Evolutionary conservation across 2,329 filamentous ascomycete species (phyloP).

Genomic region (Rhexocercosporidium sp.): DNA sequence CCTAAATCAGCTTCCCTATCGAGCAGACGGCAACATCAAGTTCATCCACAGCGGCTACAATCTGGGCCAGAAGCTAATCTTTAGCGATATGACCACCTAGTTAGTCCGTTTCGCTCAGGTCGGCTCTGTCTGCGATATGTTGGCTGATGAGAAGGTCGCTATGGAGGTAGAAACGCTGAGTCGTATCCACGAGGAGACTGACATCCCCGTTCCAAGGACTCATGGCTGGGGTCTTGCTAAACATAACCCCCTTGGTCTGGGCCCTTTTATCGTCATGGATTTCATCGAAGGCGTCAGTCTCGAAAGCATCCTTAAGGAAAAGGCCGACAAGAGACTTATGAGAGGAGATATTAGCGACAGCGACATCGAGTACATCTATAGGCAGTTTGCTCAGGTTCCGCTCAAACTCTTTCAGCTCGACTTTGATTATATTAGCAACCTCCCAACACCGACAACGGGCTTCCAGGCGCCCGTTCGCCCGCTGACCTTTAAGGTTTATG

Average conservation of each 20-base stretch:
- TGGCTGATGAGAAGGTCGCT: slow-evolving; percentile 25
- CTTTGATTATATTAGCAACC: slow-evolving; percentile 26
- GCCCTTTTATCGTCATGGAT: slow-evolving; percentile 26
- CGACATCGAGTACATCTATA: slow-evolving; percentile 24
- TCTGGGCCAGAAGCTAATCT: slow-evolving; percentile 43
- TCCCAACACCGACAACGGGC: slow-evolving; percentile 21
- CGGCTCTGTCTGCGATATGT: slow-evolving; percentile 31
- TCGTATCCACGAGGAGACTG: slow-evolving; percentile 16
- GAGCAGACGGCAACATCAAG: slow-evolving; percentile 35
- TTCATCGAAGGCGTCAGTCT: slow-evolving; percentile 23
- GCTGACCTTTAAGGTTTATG: slow-evolving; percentile 44
- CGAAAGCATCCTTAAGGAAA: slow-evolving; percentile 19
- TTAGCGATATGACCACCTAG: slow-evolving; percentile 30
- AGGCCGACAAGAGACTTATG: slow-evolving; percentile 17
- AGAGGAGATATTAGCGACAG: slow-evolving; percentile 24
- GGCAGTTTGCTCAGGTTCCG: slow-evolving; percentile 20
- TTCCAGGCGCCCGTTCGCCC: slow-evolving; percentile 34
- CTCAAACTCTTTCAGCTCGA: slow-evolving; percentile 28
- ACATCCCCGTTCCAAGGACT: slow-evolving; percentile 17
- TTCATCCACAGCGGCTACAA: slow-evolving; percentile 44
- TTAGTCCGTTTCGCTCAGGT: slow-evolving; percentile 25
- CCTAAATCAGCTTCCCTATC: slow-evolving; percentile 41
- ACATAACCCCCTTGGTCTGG: slow-evolving; percentile 19
- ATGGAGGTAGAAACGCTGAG: slow-evolving; percentile 22
- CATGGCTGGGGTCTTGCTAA: slow-evolving; percentile 22